These are phyloP conservation scores for Thymus quinquecostatus DNA, from an alignment of 257 asterid genomes.

Conservation along the genomic window DNA sequence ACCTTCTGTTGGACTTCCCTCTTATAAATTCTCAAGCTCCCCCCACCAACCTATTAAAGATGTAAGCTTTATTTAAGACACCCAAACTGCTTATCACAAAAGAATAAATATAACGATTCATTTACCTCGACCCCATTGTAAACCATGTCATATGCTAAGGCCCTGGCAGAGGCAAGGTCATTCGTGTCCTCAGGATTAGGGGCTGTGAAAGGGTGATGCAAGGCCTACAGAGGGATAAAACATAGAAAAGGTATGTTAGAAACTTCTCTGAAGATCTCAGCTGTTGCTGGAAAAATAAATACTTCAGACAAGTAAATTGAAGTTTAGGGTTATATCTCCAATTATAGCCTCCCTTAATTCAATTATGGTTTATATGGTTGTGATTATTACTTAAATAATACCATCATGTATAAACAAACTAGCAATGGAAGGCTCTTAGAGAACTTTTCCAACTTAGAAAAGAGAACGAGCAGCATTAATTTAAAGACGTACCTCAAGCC, in stretches of 20 bases:
- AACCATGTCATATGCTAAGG: slow-evolving; percentile 98
- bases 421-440: background rate
- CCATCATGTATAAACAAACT: background rate
- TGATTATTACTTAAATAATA: background rate
- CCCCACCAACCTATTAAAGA: slow-evolving; percentile 85
- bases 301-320: background rate
- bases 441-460: background rate
- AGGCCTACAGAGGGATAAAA: slow-evolving; percentile 56
- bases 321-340: background rate
- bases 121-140: slow-evolving; percentile 96
- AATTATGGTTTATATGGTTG: background rate
- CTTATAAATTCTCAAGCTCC: slow-evolving; percentile 97
- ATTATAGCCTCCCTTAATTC: background rate
- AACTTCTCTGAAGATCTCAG: background rate
- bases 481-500: slow-evolving; percentile 71
- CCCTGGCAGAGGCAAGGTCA: slow-evolving; percentile 90
- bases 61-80: slow-evolving; percentile 10
- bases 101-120: slow-evolving; percentile 13
- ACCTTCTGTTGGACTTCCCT: slow-evolving; percentile 94
- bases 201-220: slow-evolving; percentile 98
- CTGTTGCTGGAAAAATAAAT: too few relatives aligned
- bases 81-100: slow-evolving; percentile 11
- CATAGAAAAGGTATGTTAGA: slow-evolving; percentile 4
- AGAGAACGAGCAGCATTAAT: slow-evolving; percentile 14
- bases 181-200: slow-evolving; percentile 93